These are phyloP conservation scores for Metroxylon sagu DNA, from an alignment of 176 grass and related monocot species.

Conservation along the genomic window DNA sequence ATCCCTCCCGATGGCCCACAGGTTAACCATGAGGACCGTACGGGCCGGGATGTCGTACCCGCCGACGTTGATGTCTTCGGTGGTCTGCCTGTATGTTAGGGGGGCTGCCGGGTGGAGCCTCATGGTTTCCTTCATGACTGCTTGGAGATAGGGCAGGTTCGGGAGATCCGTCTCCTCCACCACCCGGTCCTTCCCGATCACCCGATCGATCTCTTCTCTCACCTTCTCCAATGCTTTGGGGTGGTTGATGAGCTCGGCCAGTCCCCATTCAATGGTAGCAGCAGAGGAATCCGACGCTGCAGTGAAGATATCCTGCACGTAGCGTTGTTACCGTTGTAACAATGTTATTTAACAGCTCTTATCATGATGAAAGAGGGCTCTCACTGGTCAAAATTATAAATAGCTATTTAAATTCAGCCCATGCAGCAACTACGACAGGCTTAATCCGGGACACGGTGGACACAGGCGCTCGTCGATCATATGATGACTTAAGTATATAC, in stretches of 20 bases:
- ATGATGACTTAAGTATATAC: no score
- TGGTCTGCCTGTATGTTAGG: constrained; percentile 31
- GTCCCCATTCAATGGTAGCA: constrained; percentile 44
- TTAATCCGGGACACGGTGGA: no score
- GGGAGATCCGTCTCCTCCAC: constrained; percentile 37
- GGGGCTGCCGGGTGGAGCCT: constrained; percentile 32
- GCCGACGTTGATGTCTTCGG: constrained; percentile 24
- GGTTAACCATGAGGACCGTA: constrained; percentile 38
- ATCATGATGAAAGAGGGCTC: no score
- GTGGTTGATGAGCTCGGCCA: constrained; percentile 45
- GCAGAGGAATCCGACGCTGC: constrained; percentile 38
- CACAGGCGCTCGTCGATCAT: no score
- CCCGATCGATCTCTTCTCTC: constrained; percentile 27
- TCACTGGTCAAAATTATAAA: no score
- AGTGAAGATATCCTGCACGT: constrained; percentile 47
- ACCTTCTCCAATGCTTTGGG: constrained; percentile 18
- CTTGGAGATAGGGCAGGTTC: constrained; percentile 40
- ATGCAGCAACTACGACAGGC: no score
- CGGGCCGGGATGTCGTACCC: constrained; percentile 43
- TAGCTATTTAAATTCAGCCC: no score
- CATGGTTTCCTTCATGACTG: constrained; percentile 45
- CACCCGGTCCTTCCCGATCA: constrained; percentile 22
- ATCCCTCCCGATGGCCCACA: constrained; percentile 52
- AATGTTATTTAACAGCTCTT: no score
- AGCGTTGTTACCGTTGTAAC: no score